Conservation (phyloP, 73 alveolate species). For the Breviolum minutum region DNA sequence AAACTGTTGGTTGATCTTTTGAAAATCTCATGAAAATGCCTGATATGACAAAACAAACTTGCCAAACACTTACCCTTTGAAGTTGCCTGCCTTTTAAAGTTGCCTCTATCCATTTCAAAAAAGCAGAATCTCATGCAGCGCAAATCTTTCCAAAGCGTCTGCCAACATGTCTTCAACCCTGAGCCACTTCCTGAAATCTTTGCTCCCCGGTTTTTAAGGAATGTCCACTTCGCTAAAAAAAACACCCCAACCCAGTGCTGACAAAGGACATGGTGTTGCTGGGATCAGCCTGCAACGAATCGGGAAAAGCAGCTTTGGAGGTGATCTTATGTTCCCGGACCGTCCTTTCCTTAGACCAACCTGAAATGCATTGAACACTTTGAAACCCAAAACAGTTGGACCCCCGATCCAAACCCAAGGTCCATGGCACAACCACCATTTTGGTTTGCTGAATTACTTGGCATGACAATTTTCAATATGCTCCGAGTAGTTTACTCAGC, state of each 20-base stretch:
- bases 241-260: not conserved
- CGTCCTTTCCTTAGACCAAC: not conserved
- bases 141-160: too few species aligned
- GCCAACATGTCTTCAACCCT: not conserved
- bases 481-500: too few species aligned
- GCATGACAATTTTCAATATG: too few species aligned
- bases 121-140: too few species aligned
- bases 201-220: not conserved
- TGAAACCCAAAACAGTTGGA: not conserved
- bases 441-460: too few species aligned
- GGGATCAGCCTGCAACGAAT: conserved; percentile 10
- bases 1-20: too few species aligned
- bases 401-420: not conserved
- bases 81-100: too few species aligned
- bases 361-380: not conserved
- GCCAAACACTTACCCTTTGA: too few species aligned
- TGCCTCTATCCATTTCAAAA: too few species aligned
- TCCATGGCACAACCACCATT: not conserved
- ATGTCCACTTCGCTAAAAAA: not conserved
- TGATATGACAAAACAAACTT: too few species aligned
- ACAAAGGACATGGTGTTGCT: conserved; percentile 36
- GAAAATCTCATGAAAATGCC: too few species aligned
- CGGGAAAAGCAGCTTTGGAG: too few species aligned
- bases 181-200: not conserved
- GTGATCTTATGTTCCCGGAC: not conserved